These are phyloP conservation scores for Diaporthe velutina DNA, from an alignment of 2,329 filamentous ascomycete species.

Conservation along the genomic window DNA sequence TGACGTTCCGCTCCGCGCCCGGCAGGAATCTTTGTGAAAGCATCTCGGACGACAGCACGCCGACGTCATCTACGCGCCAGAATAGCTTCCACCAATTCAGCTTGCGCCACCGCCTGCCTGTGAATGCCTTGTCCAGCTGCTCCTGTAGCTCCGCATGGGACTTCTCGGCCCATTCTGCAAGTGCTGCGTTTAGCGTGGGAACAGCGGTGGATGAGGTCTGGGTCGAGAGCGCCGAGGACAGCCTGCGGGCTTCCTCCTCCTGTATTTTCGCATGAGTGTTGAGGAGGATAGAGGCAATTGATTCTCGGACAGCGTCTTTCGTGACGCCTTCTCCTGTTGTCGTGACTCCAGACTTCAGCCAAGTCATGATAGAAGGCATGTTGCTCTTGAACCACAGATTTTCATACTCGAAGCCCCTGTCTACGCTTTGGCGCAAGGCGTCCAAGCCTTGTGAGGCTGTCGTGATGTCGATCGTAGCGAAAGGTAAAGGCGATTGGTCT, in stretches of 20 bases:
- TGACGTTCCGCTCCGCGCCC: slow-evolving; percentile 82
- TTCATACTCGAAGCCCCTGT: slow-evolving; percentile 80
- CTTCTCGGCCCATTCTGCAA: slow-evolving; percentile 81
- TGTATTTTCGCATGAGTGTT: slow-evolving; percentile 65
- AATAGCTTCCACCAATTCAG: slow-evolving; percentile 95
- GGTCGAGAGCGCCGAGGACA: slow-evolving; percentile 50
- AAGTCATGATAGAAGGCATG: slow-evolving; percentile 72
- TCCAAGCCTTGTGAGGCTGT: slow-evolving; percentile 73
- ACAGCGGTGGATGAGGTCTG: slow-evolving; percentile 54
- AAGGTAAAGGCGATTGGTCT: slow-evolving; percentile 54
- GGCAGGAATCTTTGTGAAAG: slow-evolving; percentile 82
- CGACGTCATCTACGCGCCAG: slow-evolving; percentile 93
- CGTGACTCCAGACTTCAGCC: slow-evolving; percentile 69
- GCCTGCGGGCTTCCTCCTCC: slow-evolving; percentile 58
- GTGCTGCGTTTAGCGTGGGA: slow-evolving; percentile 65
- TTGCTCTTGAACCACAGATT: slow-evolving; percentile 81
- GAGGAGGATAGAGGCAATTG: slow-evolving; percentile 77
- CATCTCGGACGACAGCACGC: slow-evolving; percentile 84
- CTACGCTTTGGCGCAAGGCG: slow-evolving; percentile 76
- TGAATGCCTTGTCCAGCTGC: slow-evolving; percentile 82
- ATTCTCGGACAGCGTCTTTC: slow-evolving; percentile 74
- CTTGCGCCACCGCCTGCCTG: slow-evolving; percentile 81
- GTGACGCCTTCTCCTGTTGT: slow-evolving; percentile 59
- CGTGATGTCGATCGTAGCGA: slow-evolving; percentile 73
- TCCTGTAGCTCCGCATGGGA: slow-evolving; percentile 88